phyloP scores from a whole-genome alignment of 164 flowering plant species.

The Buxus sempervirens region DNA sequence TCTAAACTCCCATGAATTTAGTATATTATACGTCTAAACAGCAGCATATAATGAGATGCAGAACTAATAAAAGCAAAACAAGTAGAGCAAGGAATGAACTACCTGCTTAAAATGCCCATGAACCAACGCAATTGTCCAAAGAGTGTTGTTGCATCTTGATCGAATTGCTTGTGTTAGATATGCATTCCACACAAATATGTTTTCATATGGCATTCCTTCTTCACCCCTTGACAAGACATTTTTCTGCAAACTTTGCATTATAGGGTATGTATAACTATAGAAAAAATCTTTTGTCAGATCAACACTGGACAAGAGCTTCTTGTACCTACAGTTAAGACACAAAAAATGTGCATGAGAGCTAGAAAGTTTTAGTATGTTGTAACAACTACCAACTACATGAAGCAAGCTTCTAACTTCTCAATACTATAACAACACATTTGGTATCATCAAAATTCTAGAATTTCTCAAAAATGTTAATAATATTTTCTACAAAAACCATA shows the following conservation, averaged over 20 bases:
- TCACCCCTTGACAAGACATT: constrained; percentile 63
- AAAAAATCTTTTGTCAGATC: constrained; percentile 95
- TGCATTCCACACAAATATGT: constrained; percentile 97
- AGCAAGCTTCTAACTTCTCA: no score
- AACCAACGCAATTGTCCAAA: constrained; percentile 95
- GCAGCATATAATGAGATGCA: not conserved
- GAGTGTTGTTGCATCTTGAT: constrained; percentile 74
- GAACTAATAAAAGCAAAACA: not conserved
- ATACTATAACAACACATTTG: no score
- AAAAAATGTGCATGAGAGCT: not conserved
- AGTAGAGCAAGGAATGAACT: constrained; percentile 8
- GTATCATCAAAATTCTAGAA: no score
- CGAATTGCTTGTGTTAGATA: constrained; percentile 77
- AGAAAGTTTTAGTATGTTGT: not conserved
- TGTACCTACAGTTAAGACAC: constrained; percentile 67
- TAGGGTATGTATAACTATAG: constrained; percentile 93
- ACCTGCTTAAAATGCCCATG: constrained; percentile 99
- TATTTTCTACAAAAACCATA: no score
- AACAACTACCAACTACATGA: no score
- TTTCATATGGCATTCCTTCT: constrained; percentile 82
- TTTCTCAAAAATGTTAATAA: no score
- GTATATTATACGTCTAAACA: no score
- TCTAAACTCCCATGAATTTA: no score
- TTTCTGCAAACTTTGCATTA: constrained; percentile 91
- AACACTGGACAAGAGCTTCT: constrained; percentile 90